phyloP scores from a whole-genome alignment of 164 flowering plant genomes.

The Litsea cubeba region DNA sequence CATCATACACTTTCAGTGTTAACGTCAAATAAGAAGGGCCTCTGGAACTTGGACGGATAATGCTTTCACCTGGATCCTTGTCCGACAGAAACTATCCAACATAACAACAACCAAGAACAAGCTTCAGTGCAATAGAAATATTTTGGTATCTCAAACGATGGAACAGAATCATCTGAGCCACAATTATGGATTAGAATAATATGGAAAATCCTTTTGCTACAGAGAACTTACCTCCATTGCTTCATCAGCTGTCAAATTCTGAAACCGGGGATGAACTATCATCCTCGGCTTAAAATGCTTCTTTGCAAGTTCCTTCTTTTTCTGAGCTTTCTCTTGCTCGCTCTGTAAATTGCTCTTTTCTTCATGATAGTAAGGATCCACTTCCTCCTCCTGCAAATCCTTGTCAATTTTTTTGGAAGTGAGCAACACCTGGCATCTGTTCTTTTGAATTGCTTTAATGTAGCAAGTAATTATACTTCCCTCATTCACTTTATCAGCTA shows the following conservation, averaged over 20 bases:
- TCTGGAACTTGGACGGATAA: constrained; percentile 86
- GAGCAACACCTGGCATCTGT: constrained; percentile 67
- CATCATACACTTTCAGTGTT: constrained; percentile 84
- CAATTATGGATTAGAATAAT: not conserved
- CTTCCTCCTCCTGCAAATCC: constrained; percentile 9
- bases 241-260: constrained; percentile 86
- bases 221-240: constrained; percentile 62
- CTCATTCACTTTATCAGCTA: constrained; percentile 29
- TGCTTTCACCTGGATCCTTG: constrained; percentile 92
- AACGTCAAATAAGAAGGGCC: constrained; percentile 81
- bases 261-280: constrained; percentile 95
- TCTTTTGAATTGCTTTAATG: constrained; percentile 59
- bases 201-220: not conserved
- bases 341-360: constrained; percentile 47
- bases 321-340: constrained; percentile 72
- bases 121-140: not conserved
- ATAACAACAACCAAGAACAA: not conserved
- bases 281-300: constrained; percentile 86
- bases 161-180: not conserved
- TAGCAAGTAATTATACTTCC: constrained; percentile 76
- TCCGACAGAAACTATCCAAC: constrained; percentile 63
- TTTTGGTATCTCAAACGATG: not conserved
- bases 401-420: constrained; percentile 34
- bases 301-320: constrained; percentile 85
- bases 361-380: constrained; percentile 74